phyloP scores from a whole-genome alignment of 2,329 filamentous ascomycete genomes.

The Penicillium sp. region DNA sequence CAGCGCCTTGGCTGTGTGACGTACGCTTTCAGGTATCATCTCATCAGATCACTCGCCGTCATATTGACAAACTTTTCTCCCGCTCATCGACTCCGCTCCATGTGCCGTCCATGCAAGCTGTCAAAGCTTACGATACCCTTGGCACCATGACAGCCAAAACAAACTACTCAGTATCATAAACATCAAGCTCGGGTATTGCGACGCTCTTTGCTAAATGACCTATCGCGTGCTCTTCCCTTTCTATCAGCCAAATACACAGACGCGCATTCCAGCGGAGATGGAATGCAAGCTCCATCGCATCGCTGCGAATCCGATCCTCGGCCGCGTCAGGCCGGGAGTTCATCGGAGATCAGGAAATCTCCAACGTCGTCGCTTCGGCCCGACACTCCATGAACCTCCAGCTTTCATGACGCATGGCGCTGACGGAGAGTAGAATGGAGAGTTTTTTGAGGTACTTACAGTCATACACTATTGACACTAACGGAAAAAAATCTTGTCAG shows the following conservation, averaged over 20 bases:
- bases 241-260: constrained; percentile 16
- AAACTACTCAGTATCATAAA: neutral
- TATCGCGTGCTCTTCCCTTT: neutral
- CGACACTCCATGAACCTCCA: neutral
- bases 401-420: neutral
- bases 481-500: constrained; percentile 5
- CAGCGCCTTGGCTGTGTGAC: constrained; percentile 10
- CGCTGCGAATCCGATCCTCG: constrained; percentile 1
- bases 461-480: neutral
- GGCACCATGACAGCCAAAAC: neutral
- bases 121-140: neutral
- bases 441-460: neutral
- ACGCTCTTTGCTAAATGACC: neutral
- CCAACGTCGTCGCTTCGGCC: neutral
- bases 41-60: neutral
- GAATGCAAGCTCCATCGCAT: neutral
- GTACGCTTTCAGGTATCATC: constrained; percentile 7
- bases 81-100: constrained; percentile 1
- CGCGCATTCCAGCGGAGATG: constrained; percentile 15
- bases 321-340: neutral
- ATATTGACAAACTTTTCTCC: neutral
- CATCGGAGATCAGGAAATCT: neutral
- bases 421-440: neutral
- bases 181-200: constrained; percentile 3
- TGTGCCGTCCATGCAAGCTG: neutral